Percentiles rank a stretch among this genome's conserved stretches.
phyloP scores from a whole-genome alignment of 805 yeast species.

The Candida railenensis region DNA sequence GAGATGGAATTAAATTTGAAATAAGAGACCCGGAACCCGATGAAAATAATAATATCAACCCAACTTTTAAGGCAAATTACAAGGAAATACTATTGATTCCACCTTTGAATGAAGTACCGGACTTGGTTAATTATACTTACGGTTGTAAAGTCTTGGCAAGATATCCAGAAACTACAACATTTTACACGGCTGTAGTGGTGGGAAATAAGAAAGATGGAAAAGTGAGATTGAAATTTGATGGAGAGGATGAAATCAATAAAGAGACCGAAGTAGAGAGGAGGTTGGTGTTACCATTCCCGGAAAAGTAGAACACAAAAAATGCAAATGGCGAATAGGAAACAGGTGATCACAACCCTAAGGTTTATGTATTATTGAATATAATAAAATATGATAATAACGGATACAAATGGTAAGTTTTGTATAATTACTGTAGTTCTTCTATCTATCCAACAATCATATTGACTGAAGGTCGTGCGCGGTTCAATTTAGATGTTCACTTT shows the following conservation, averaged over 20 bases:
- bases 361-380: no score
- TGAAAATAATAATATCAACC: constrained; percentile 86
- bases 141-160: constrained; percentile 86
- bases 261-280: constrained; percentile 90
- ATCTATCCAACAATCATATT: no score
- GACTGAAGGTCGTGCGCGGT: not conserved
- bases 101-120: constrained; percentile 40
- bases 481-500: not conserved
- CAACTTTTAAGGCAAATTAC: constrained; percentile 76
- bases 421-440: no score
- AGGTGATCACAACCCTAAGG: no score
- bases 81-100: constrained; percentile 79
- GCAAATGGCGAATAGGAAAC: no score
- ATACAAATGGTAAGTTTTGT: no score
- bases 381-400: no score
- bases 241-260: constrained; percentile 94
- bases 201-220: constrained; percentile 73
- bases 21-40: constrained; percentile 99
- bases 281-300: constrained; percentile 76
- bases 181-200: constrained; percentile 89
- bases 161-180: constrained; percentile 97
- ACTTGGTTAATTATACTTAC: constrained; percentile 56
- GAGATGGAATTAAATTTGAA: constrained; percentile 76
- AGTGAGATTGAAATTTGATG: constrained; percentile 84
- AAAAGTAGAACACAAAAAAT: constrained; percentile 15